Evolutionary conservation across 1,139 yeast species (phyloP).

Genomic region (Protomyces inundatus): DNA sequence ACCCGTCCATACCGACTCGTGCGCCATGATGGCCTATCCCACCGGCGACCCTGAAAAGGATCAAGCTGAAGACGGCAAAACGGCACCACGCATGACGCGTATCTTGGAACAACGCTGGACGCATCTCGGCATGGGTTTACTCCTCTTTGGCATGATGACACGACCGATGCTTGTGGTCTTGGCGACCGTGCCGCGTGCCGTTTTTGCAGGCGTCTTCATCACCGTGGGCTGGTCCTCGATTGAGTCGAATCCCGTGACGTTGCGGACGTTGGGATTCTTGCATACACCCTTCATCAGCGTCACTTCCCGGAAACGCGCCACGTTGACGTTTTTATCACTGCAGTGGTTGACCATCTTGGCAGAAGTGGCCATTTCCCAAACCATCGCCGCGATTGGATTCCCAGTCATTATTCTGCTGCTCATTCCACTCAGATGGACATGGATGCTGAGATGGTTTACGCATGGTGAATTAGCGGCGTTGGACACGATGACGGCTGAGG

Average conservation of each 20-base stretch:
- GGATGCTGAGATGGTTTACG: conserved; percentile 54
- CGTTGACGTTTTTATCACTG: conserved; percentile 52
- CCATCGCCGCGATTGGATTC: conserved; percentile 89
- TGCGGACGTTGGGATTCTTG: conserved; percentile 57
- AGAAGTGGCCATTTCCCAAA: conserved; percentile 80
- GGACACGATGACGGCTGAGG: conserved; percentile 67
- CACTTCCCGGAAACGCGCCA: conserved; percentile 40
- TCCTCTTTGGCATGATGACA: conserved; percentile 83
- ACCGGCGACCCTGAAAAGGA: conserved; percentile 35
- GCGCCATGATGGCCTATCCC: conserved; percentile 53
- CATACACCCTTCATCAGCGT: conserved; percentile 48
- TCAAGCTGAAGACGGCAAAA: neutral
- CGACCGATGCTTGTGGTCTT: conserved; percentile 76
- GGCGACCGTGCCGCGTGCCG: conserved; percentile 89
- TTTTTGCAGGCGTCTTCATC: conserved; percentile 83
- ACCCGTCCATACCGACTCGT: conserved; percentile 78
- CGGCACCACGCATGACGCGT: conserved; percentile 5
- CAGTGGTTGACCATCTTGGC: conserved; percentile 63
- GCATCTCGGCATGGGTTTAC: conserved; percentile 74
- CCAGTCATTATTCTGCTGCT: conserved; percentile 78
- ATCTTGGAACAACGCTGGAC: conserved; percentile 74
- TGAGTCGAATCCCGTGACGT: conserved; percentile 58
- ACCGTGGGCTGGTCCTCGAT: conserved; percentile 86
- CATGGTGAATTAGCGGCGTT: conserved; percentile 53
- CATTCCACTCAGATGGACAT: conserved; percentile 42